These are phyloP conservation scores for Gaeumannomyces sp. DNA, from an alignment of 2,329 filamentous ascomycete genomes.

Conservation along the genomic window DNA sequence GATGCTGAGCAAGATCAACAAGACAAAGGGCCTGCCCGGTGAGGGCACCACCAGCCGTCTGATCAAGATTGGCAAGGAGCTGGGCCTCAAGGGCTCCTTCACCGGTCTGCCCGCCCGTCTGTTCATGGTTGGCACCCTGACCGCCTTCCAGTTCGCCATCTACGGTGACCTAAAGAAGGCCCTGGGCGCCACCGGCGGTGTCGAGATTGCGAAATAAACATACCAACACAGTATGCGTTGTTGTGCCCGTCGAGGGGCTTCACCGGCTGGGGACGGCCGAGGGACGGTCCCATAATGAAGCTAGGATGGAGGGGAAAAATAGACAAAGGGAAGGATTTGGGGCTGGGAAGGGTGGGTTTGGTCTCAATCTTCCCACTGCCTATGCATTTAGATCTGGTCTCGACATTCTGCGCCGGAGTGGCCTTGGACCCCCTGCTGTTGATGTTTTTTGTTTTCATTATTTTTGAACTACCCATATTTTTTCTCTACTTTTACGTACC, in stretches of 20 bases:
- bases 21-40: constrained; percentile 73
- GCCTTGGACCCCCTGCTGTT: not conserved
- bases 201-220: constrained; percentile 56
- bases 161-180: constrained; percentile 68
- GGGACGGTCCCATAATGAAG: not conserved
- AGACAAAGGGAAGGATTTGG: not conserved
- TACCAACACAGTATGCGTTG: not conserved
- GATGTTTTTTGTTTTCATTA: constrained; percentile 2
- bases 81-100: constrained; percentile 67
- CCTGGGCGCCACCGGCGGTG: constrained; percentile 66
- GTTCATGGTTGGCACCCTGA: constrained; percentile 55
- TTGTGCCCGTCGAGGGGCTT: not conserved
- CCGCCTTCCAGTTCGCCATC: constrained; percentile 74
- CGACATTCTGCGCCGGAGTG: not conserved
- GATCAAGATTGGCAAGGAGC: constrained; percentile 75
- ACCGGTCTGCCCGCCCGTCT: constrained; percentile 64
- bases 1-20: constrained; percentile 87
- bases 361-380: not conserved
- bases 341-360: not conserved
- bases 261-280: not conserved
- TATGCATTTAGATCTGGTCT: constrained; percentile 8
- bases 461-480: not conserved
- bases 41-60: constrained; percentile 70
- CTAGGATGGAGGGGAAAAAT: not conserved
- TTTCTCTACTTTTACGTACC: constrained; percentile 1